Conservation (phyloP, 805 yeast species). For the Danielia reshetovae region DNA sequence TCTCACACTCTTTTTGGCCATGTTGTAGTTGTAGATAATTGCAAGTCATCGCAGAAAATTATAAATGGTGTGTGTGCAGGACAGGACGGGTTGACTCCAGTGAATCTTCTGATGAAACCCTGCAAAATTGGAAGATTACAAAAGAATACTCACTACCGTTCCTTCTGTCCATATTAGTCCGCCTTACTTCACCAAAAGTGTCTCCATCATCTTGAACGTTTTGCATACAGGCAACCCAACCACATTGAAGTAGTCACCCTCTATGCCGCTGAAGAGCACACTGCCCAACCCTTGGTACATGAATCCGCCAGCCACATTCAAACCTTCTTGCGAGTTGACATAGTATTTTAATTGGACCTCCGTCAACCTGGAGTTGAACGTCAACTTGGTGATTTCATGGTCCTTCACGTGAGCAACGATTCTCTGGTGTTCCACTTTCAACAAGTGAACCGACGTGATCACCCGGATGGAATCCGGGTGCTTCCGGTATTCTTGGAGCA, state of each 20-base stretch:
- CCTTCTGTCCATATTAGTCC: too few species aligned
- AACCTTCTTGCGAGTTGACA: constrained; percentile 68
- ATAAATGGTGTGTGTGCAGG: too few species aligned
- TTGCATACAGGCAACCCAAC: constrained; percentile 78
- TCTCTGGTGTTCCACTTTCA: constrained; percentile 3
- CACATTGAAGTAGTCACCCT: constrained; percentile 82
- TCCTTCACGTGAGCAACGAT: constrained; percentile 3
- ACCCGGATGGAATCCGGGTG: constrained; percentile 23
- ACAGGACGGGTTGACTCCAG: too few species aligned
- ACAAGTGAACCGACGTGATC: constrained; percentile 31
- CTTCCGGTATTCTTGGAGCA: constrained; percentile 24
- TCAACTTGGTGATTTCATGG: constrained; percentile 40
- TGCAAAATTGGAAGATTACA: too few species aligned
- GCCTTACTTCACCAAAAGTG: too few species aligned
- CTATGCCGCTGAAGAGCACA: constrained; percentile 53
- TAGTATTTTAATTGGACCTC: constrained; percentile 59
- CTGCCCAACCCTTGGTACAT: constrained; percentile 75
- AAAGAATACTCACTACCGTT: too few species aligned
- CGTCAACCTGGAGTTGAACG: constrained; percentile 44
- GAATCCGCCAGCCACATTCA: constrained; percentile 89
- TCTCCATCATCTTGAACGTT: constrained; percentile 46
- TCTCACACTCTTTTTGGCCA: constrained; percentile 21
- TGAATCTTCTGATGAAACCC: too few species aligned
- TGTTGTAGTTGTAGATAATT: constrained; percentile 13
- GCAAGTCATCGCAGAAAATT: constrained; percentile 15